phyloP scores from a whole-genome alignment of 768 basidiomycete genomes.

The Cantharellus cinnabarinus region DNA sequence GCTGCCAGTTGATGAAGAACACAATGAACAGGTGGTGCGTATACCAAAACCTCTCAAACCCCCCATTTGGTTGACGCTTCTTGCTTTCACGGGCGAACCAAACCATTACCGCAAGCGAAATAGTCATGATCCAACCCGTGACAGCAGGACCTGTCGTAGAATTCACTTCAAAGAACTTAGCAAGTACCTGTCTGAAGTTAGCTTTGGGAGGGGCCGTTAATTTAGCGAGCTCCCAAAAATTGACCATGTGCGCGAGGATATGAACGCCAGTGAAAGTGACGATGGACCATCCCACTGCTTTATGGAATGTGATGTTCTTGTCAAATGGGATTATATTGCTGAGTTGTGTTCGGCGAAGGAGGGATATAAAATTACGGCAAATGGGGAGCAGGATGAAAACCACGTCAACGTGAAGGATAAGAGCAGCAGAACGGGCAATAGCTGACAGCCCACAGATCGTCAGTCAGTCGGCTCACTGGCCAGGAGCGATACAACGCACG shows the following conservation, averaged over 20 bases:
- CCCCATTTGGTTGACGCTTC: conserved; percentile 27
- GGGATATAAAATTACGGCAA: conserved; percentile 85
- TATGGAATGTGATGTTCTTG: conserved; percentile 81
- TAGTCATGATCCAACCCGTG: conserved; percentile 26
- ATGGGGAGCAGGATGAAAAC: conserved; percentile 87
- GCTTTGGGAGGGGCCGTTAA: conserved; percentile 42
- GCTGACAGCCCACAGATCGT: conserved; percentile 23
- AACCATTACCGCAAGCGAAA: conserved; percentile 47
- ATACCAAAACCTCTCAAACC: conserved; percentile 85
- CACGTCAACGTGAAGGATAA: conserved; percentile 78
- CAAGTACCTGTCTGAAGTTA: conserved; percentile 71
- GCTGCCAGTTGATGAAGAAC: conserved; percentile 88
- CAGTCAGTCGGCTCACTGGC: background rate
- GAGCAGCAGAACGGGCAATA: conserved; percentile 72
- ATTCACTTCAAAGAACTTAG: conserved; percentile 4
- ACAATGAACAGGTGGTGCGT: conserved; percentile 73
- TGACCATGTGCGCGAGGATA: conserved; percentile 42
- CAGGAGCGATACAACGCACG: conserved; percentile 24
- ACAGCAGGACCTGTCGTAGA: conserved; percentile 24
- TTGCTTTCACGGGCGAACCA: conserved; percentile 71
- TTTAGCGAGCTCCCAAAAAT: conserved; percentile 21
- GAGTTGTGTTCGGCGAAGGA: conserved; percentile 69
- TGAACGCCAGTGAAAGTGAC: conserved; percentile 59
- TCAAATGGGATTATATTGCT: conserved; percentile 82
- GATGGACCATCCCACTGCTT: conserved; percentile 80